Evolutionary conservation across 805 yeast species (phyloP).

Genomic region (Wickerhamomyces sydowiorum): DNA sequence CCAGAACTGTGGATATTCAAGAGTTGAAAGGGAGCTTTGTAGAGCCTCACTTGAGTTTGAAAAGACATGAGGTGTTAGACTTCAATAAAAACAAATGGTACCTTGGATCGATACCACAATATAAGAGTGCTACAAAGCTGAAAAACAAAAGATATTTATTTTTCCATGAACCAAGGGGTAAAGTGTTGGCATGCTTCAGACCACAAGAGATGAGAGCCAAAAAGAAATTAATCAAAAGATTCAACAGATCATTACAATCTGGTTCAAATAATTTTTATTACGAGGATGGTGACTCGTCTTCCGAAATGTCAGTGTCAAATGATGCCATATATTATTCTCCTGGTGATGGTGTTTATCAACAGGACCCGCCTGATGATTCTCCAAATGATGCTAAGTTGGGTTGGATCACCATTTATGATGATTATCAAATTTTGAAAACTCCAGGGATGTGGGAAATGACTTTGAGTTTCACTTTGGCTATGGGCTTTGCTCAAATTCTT

Average conservation of each 20-base stretch:
- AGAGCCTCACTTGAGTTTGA: conserved; percentile 10
- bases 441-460: conserved; percentile 50
- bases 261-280: conserved; percentile 1
- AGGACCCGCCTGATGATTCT: conserved; percentile 50
- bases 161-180: conserved; percentile 19
- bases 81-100: conserved; percentile 26
- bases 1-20: conserved; percentile 3
- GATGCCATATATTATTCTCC: conserved; percentile 24
- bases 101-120: conserved; percentile 42
- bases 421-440: conserved; percentile 22
- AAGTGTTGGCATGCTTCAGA: conserved; percentile 29
- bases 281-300: neutral
- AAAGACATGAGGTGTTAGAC: conserved; percentile 27
- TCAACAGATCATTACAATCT: conserved; percentile 19
- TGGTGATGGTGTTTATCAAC: conserved; percentile 49
- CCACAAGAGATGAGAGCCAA: conserved; percentile 29
- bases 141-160: conserved; percentile 26
- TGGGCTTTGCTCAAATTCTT: conserved; percentile 34
- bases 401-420: conserved; percentile 60
- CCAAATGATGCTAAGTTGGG: conserved; percentile 58
- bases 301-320: neutral
- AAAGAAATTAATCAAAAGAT: conserved; percentile 31
- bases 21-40: conserved; percentile 2
- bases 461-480: conserved; percentile 47
- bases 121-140: conserved; percentile 18